Conservation (phyloP, 2,329 filamentous ascomycete species). For the Paraphoma sp. region DNA sequence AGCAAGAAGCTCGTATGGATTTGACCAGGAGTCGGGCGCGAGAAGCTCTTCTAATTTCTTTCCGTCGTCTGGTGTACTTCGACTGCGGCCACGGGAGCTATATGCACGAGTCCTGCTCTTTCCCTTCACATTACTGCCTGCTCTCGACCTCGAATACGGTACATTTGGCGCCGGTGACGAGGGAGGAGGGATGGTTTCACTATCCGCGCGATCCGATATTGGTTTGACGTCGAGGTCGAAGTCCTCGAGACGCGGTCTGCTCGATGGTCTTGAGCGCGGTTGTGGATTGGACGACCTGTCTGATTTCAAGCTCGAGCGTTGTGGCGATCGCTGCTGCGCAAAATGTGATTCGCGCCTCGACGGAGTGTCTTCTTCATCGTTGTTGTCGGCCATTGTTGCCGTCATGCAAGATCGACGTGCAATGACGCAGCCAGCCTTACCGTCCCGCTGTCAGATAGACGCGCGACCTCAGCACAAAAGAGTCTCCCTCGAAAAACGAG, state of each 20-base stretch:
- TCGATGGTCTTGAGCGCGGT: slow-evolving; percentile 18
- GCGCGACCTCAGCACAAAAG: background rate
- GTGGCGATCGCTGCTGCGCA: slow-evolving; percentile 45
- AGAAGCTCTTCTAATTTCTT: slow-evolving; percentile 8
- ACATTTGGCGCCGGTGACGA: slow-evolving; percentile 25
- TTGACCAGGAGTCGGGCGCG: slow-evolving; percentile 11
- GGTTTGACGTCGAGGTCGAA: slow-evolving; percentile 20
- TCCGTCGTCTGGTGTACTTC: background rate
- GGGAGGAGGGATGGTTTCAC: slow-evolving; percentile 9
- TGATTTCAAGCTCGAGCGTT: slow-evolving; percentile 20
- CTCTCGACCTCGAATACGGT: slow-evolving; percentile 11
- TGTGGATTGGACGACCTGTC: slow-evolving; percentile 19
- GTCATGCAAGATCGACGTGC: slow-evolving; percentile 4
- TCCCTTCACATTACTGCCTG: slow-evolving; percentile 2
- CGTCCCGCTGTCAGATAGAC: background rate
- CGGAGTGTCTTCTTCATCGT: slow-evolving; percentile 25
- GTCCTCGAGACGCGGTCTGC: slow-evolving; percentile 19
- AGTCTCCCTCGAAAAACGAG: background rate
- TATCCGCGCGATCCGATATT: slow-evolving; percentile 16
- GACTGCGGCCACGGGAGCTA: background rate
- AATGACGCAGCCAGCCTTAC: slow-evolving; percentile 12
- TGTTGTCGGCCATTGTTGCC: slow-evolving; percentile 27
- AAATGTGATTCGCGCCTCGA: slow-evolving; percentile 39
- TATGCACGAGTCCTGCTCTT: slow-evolving; percentile 3
- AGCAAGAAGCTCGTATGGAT: slow-evolving; percentile 12